phyloP scores from a whole-genome alignment of 148 eudicot genomes.

The Arbutus unedo region DNA sequence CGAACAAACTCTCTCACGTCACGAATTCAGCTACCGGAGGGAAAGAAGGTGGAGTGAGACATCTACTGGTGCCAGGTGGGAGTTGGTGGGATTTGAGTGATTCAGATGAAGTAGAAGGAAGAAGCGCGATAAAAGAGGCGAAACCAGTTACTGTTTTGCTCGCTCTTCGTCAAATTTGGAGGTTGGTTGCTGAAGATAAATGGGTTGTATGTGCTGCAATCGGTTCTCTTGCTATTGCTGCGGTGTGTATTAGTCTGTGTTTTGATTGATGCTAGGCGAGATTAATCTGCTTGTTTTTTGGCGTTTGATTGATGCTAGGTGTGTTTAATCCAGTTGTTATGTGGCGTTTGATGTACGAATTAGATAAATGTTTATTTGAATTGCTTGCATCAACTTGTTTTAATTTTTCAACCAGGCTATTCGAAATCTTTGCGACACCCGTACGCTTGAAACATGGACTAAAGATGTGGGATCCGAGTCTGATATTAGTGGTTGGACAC shows the following conservation, averaged over 20 bases:
- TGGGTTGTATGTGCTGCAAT: constrained; percentile 32
- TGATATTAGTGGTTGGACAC: too few relatives aligned
- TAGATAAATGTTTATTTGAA: background rate
- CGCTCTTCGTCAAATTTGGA: constrained; percentile 42
- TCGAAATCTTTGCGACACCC: background rate
- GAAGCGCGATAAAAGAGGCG: background rate
- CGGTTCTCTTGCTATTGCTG: constrained; percentile 43
- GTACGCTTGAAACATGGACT: background rate
- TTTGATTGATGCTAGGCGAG: background rate
- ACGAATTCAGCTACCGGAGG: background rate
- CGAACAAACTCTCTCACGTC: background rate
- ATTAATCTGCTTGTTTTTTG: background rate
- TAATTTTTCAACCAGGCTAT: background rate
- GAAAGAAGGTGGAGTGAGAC: background rate
- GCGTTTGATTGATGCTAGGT: background rate
- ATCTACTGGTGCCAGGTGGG: constrained; percentile 30
- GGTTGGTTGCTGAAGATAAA: constrained; percentile 27
- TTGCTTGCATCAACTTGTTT: background rate
- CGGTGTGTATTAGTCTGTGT: constrained; percentile 20
- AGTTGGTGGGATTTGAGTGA: constrained; percentile 43
- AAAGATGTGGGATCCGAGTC: background rate
- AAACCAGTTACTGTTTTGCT: constrained; percentile 24
- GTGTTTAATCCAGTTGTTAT: background rate
- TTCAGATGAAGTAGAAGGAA: background rate
- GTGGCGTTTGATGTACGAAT: background rate